Evolutionary conservation across 108 stramenopile genomes (phyloP), one percentile per base, ranked within the genome.

Genomic region (Cylindrotheca fusiformis): DNA sequence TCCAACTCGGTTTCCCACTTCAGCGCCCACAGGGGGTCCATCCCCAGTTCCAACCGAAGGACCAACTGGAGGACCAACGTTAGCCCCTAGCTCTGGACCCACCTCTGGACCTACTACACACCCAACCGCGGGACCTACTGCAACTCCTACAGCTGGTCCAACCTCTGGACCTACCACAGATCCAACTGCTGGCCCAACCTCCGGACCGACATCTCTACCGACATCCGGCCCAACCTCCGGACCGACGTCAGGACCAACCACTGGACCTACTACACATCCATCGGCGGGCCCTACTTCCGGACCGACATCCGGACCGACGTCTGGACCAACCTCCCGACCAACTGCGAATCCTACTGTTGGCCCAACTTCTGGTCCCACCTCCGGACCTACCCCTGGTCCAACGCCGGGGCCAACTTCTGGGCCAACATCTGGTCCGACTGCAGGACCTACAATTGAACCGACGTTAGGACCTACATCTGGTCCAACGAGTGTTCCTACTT

Each of bases 131-230:
- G 60, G 48, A 23, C 60, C 60, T 6, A 62, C 60, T 18, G 12
- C 12, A 4, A 48, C 48, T 4, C 60, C 60, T 6, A 62, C 60
- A 14, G n/a, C 6, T 56, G 55, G 55, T 5, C 55, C 55, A 4
- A 56, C 55, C 17, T 17, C 55, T 21, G 55, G 30, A 27, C 55
- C 55, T n/a, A 56, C 55, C 22, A 5, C 55, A 29, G 28, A n/a
- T 5, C 55, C 55, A 12, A 56, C 26, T 27, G 10, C 17, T 6
- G 31, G 55, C 22, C 55, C 55, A 18, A 62, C 60, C 5, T 48
- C 60, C 25, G 65, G 65, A 25, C 67, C 67, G 12, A 68, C 67
- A 5, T 22, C 46, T 48, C 12, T 6, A 56, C 55, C 55, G 8
- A 56, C 55, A 6, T 29, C 26, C 28, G 55, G 55, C 27, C 55